phyloP scores from a whole-genome alignment of 176 grass and related monocot species.

The Lolium rigidum region DNA sequence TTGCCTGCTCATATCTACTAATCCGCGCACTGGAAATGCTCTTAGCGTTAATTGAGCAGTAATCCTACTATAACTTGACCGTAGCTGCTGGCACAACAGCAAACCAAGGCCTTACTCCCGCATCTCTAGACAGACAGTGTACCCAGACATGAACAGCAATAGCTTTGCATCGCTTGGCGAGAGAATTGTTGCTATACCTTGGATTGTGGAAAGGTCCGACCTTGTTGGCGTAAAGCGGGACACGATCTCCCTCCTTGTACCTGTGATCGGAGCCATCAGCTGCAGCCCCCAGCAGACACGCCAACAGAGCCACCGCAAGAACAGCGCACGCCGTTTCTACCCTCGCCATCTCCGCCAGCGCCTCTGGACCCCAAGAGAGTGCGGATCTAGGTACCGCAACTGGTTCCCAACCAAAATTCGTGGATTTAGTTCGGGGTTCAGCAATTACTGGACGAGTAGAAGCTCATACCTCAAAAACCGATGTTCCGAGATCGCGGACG shows the following conservation, averaged over 20 bases:
- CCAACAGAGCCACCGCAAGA: conserved; percentile 56
- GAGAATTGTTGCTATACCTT: conserved; percentile 55
- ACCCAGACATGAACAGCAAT: conserved; percentile 11
- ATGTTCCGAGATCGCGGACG: background rate
- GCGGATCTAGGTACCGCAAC: background rate
- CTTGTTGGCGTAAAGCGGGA: conserved; percentile 92
- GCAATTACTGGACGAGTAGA: conserved; percentile 16
- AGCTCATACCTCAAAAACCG: conserved; percentile 4
- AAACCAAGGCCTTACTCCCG: background rate
- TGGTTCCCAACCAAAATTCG: background rate
- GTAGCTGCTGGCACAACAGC: background rate
- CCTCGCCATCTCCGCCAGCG: conserved; percentile 36
- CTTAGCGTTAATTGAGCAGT: background rate
- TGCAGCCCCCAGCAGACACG: conserved; percentile 51
- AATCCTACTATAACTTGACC: background rate
- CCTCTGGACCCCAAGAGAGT: conserved; percentile 11
- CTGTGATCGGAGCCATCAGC: conserved; percentile 76
- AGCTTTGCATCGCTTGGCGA: background rate
- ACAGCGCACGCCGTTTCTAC: background rate
- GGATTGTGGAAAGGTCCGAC: conserved; percentile 96
- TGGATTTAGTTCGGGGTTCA: background rate
- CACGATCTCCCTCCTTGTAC: conserved; percentile 81
- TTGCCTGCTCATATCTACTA: background rate
- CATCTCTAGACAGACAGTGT: background rate
- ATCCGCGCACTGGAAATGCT: background rate